Base-by-base conservation (phyloP, 192 early-diverging fungal species). In the Dissophora globulifera region DNA sequence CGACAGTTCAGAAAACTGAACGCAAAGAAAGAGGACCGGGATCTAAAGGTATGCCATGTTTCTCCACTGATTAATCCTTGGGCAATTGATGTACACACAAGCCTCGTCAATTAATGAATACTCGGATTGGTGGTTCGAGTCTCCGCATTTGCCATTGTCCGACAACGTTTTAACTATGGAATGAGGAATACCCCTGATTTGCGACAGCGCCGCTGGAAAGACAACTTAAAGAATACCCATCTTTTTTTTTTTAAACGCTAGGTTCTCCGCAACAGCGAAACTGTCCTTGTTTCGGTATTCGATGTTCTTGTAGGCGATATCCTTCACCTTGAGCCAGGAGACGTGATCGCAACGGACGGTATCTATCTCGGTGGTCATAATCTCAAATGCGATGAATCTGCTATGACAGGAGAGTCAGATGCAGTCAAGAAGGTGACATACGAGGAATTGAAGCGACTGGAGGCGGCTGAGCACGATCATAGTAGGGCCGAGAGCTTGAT, bases 391-490 rank as follows among this genome's bases (percentile, higher is more conserved):
- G 98, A 99, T 69, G 98, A 99, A 81, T 93, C 91, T 16, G 88
- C 95, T 7, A 88, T 94, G 32, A 97, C 96, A 7, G 98, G 98
- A 56, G 98, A 99, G 81, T 89, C 93, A n/a, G 88, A 95, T 65
- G 88, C 95, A 3, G 90, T 98, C 19, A 84, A 87, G 48, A 99
- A 99, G 70, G 80, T 84, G 52, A 69, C 80, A 0, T 79, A 82
- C 26, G 88, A 87, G 19, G 85, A 88, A 17, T 17, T 56, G 42
- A 42, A 50, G 22, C 61, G 38, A 12, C 22, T 76, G 22, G 58
- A 76, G 40, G 72, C 60, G 15, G 63, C 38, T 29, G 72, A 67
- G 31, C 58, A 62, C 4, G 64, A 57, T 20, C 0, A 25, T 0
- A 26, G 1, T 7, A 32, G 41, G 2, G 20, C 9, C 16, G 56